Percentiles rank a stretch among this genome's conserved stretches.
phyloP scores from a whole-genome alignment of 2,329 filamentous ascomycete species.

The Drechslerella stenobrocha region DNA sequence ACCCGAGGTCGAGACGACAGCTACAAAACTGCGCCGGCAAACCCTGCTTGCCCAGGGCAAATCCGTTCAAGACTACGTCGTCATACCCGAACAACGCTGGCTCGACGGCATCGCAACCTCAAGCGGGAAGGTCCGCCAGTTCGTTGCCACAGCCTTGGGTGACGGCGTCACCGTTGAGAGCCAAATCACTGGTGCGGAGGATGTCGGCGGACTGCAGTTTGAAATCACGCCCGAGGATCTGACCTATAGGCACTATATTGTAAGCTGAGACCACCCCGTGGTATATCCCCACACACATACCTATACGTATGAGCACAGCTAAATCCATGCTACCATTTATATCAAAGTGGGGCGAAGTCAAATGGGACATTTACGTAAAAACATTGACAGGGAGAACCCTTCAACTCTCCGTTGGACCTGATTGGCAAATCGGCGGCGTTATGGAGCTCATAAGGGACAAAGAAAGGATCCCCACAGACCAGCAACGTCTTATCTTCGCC shows the following conservation, averaged over 20 bases:
- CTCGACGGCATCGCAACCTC: constrained; percentile 57
- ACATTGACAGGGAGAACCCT: constrained; percentile 75
- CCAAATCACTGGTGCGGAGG: constrained; percentile 58
- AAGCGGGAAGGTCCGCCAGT: constrained; percentile 58
- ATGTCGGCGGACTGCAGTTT: constrained; percentile 57
- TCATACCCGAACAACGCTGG: constrained; percentile 56
- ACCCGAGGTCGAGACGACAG: constrained; percentile 4
- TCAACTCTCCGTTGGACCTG: constrained; percentile 60
- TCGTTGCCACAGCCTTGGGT: constrained; percentile 59
- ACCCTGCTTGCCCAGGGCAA: constrained; percentile 2
- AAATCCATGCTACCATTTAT: background rate
- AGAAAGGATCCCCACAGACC: constrained; percentile 93
- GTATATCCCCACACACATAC: background rate
- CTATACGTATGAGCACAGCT: too few species aligned
- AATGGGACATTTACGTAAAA: constrained; percentile 71
- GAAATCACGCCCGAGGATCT: constrained; percentile 56
- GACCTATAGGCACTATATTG: background rate
- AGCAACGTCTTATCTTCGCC: constrained; percentile 93
- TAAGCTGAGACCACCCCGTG: background rate
- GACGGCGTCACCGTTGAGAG: constrained; percentile 58
- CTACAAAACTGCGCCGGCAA: background rate
- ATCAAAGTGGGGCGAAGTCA: background rate
- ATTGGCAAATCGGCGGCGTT: constrained; percentile 91
- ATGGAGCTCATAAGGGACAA: constrained; percentile 98
- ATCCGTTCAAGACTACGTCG: constrained; percentile 58